Evolutionary conservation across 2,329 filamentous ascomycete genomes (phyloP).

Genomic region (Arthrobotrys entomopaga): DNA sequence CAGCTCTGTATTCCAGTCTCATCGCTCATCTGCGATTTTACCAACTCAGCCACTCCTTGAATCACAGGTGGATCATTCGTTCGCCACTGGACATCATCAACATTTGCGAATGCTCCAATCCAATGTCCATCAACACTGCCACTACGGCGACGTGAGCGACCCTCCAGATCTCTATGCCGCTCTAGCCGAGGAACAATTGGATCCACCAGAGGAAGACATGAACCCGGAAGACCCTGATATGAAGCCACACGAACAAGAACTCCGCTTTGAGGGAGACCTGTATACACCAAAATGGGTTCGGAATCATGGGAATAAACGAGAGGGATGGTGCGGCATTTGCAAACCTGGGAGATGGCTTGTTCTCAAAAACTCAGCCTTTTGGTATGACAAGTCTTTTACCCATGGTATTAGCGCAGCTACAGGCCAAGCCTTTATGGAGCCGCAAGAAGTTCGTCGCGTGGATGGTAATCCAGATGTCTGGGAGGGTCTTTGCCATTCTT

Average conservation of each 20-base stretch:
- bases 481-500: constrained; percentile 81
- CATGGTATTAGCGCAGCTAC: constrained; percentile 87
- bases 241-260: constrained; percentile 79
- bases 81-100: constrained; percentile 67
- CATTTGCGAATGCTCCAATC: constrained; percentile 75
- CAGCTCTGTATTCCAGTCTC: constrained; percentile 23
- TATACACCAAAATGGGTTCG: constrained; percentile 87
- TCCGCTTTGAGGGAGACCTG: constrained; percentile 81
- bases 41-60: constrained; percentile 36
- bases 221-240: constrained; percentile 79
- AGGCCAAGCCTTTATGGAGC: constrained; percentile 79
- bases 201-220: constrained; percentile 83
- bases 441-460: constrained; percentile 77
- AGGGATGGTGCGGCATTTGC: constrained; percentile 90
- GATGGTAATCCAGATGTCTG: constrained; percentile 83
- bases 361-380: constrained; percentile 88
- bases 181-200: constrained; percentile 76
- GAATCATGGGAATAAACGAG: constrained; percentile 85
- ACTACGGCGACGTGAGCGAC: constrained; percentile 78
- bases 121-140: constrained; percentile 77
- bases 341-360: constrained; percentile 87
- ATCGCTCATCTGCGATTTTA: constrained; percentile 26
- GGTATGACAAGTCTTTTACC: constrained; percentile 92
- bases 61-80: constrained; percentile 61
- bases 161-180: constrained; percentile 81